Evolutionary conservation across 805 yeast species (phyloP).

Genomic region (Kazachstania bromeliacearum): DNA sequence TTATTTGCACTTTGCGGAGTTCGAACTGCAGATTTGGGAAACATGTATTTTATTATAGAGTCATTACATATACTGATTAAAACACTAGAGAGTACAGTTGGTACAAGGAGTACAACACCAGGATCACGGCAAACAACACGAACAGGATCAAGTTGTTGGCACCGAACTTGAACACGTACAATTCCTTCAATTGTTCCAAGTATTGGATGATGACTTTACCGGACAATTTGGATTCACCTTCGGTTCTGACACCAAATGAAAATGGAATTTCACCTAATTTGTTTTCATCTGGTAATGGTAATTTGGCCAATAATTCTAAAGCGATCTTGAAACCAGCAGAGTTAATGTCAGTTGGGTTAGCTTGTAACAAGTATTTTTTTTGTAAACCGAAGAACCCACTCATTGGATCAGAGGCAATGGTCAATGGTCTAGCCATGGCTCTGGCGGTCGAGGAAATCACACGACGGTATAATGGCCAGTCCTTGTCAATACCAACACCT

Average conservation of each 20-base stretch:
- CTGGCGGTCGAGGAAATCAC: slow-evolving; percentile 42
- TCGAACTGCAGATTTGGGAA: too few relatives aligned
- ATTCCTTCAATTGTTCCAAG: slow-evolving; percentile 37
- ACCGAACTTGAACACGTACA: slow-evolving; percentile 40
- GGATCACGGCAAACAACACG: slow-evolving; percentile 24
- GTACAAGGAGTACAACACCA: slow-evolving; percentile 25
- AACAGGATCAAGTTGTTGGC: slow-evolving; percentile 30
- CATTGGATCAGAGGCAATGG: slow-evolving; percentile 46
- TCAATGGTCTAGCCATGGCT: slow-evolving; percentile 39
- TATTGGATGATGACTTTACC: slow-evolving; percentile 42
- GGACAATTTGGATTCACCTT: slow-evolving; percentile 42
- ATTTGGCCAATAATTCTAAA: slow-evolving; percentile 38
- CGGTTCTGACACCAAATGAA: slow-evolving; percentile 45
- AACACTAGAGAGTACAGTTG: slow-evolving; percentile 18
- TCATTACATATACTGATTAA: too few relatives aligned
- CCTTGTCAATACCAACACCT: slow-evolving; percentile 45
- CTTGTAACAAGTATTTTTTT: slow-evolving; percentile 33
- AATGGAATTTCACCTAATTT: slow-evolving; percentile 41
- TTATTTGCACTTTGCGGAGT: too few relatives aligned
- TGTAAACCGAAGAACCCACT: slow-evolving; percentile 44
- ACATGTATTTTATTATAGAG: too few relatives aligned
- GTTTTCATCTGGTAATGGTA: slow-evolving; percentile 32
- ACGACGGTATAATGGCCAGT: slow-evolving; percentile 44
- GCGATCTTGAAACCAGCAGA: slow-evolving; percentile 44
- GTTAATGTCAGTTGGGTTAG: slow-evolving; percentile 31